phyloP scores from a whole-genome alignment of 179 eudicot species.

The Beta corolliflora region DNA sequence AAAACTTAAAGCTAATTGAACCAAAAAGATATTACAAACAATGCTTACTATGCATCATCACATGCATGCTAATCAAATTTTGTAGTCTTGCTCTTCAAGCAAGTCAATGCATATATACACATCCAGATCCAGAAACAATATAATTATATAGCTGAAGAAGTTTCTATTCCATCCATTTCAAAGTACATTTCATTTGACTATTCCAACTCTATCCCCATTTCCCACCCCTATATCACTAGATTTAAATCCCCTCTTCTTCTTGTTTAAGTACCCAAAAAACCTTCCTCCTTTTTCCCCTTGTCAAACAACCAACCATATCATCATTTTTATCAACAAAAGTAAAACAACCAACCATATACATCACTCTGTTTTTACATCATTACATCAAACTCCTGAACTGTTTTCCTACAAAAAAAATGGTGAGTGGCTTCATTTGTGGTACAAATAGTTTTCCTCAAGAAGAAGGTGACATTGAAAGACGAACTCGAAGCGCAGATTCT shows the following conservation, averaged over 20 bases:
- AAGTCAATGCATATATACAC: conserved; percentile 15
- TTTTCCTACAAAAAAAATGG: conserved; percentile 15
- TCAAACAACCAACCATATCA: neutral
- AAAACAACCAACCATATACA: neutral
- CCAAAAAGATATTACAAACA: neutral
- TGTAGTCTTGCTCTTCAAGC: neutral
- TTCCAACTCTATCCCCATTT: neutral
- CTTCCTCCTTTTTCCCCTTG: neutral
- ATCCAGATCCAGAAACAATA: neutral
- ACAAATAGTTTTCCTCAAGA: conserved; percentile 22
- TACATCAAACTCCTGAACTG: neutral
- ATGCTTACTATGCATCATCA: neutral
- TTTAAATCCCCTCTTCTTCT: neutral
- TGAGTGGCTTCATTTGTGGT: conserved; percentile 37
- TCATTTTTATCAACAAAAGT: neutral
- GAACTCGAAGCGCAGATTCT: conserved; percentile 34
- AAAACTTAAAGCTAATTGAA: too few relatives aligned
- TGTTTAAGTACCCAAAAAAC: conserved; percentile 13
- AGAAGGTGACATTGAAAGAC: conserved; percentile 24
- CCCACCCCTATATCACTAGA: neutral
- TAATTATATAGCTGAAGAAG: conserved; percentile 10
- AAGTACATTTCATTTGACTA: conserved; percentile 24
- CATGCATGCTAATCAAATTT: neutral
- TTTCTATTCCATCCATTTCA: conserved; percentile 19
- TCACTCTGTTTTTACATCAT: neutral